Base-by-base conservation (phyloP, 768 basidiomycete genomes). In the Gymnopilus junonius region DNA sequence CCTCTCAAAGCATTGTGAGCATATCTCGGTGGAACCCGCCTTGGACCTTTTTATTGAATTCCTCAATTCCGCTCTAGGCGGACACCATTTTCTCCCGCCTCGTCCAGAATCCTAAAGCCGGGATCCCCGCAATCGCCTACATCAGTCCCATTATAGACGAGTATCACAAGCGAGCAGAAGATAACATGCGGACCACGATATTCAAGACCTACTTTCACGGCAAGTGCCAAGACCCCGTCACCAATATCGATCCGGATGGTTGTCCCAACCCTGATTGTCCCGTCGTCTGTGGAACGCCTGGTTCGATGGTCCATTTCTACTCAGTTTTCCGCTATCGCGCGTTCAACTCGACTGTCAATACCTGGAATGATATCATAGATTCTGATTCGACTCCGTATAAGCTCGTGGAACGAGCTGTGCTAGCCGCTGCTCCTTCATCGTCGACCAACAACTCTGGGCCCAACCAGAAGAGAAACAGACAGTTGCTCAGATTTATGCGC, bases 261-360 rank as follows among this genome's bases (percentile, higher is more conserved):
- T 93, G 92, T 67, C 91, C 91, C 8, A 90, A 92, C 66, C 90
- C 91, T 35, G 86, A 92, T 69, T 93, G 91, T 71, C 85, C 89
- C 21, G 83, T 91, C 59, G 84, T 92, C 32, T 93, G 91, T 65
- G 91, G 92, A 69, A 93, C 91, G 5, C 90, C 92, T n/a, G 91
- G 91, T 10, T 92, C 91, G 2, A 74, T 93, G 66, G 83, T 89
- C 10, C 90, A 92, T 75, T 90, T 86, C 76, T 92, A 81, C 74
- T 54, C 76, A 8, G 78, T 67, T 29, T 78, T 92, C 20, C 69
- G 75, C 34, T 73, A 68, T 53, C 84, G 88, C 71, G 85, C 80
- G 12, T 87, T 77, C 74, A 76, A 84, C 55, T 61, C 79, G 51
- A 83, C 82, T 21, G 67, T 61, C 34, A 59, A 67, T 20, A 61